These are phyloP conservation scores for Alnus glutinosa DNA, from an alignment of 306 rosid genomes.

Conservation along the genomic window DNA sequence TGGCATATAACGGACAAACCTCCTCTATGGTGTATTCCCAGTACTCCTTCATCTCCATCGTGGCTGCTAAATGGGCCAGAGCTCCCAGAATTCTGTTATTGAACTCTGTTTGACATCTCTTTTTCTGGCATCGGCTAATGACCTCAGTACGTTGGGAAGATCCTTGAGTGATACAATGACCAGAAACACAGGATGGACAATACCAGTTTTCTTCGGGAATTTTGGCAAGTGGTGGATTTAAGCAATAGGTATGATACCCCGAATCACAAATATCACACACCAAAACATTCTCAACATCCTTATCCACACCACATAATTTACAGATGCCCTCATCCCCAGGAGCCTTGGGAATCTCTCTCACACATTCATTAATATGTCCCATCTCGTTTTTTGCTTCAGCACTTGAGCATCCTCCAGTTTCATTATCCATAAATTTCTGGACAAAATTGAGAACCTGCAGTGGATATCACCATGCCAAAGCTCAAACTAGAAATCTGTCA, in stretches of 20 bases:
- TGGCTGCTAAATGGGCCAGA: constrained; percentile 58
- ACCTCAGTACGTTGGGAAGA: constrained; percentile 34
- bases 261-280: constrained; percentile 95
- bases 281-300: constrained; percentile 95
- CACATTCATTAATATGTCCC: constrained; percentile 49
- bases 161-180: constrained; percentile 54
- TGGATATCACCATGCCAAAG: no score
- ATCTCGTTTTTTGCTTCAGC: constrained; percentile 65
- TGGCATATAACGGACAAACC: constrained; percentile 53
- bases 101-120: constrained; percentile 68
- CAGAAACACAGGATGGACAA: constrained; percentile 87
- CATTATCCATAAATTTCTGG: constrained; percentile 56
- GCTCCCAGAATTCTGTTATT: constrained; percentile 45
- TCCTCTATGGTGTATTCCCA: constrained; percentile 74
- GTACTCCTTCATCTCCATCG: constrained; percentile 86
- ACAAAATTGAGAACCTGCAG: constrained; percentile 66
- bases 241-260: constrained; percentile 96
- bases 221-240: constrained; percentile 96
- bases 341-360: constrained; percentile 82
- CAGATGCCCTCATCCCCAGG: constrained; percentile 99
- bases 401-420: constrained; percentile 54
- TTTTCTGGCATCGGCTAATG: constrained; percentile 46
- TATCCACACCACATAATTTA: constrained; percentile 95
- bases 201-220: constrained; percentile 99
- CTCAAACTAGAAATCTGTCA: no score